Conservation (phyloP, 2,329 filamentous ascomycete species). For the Ascochyta rabiei region DNA sequence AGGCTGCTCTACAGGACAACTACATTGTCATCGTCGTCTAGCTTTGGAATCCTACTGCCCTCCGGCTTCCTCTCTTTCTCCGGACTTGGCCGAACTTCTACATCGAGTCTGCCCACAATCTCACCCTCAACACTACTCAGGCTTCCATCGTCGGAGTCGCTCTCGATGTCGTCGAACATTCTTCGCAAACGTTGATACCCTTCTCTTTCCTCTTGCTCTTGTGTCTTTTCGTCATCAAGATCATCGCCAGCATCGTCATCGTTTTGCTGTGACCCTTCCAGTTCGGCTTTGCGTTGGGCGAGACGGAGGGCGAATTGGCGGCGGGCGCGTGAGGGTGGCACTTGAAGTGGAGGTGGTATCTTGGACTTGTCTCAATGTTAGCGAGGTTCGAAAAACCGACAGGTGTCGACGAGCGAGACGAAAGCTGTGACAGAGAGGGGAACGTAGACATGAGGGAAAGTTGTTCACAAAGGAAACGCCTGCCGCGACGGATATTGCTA, state of each 20-base stretch:
- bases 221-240: conserved; percentile 20
- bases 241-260: conserved; percentile 27
- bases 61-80: conserved; percentile 5
- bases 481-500: conserved; percentile 40
- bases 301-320: conserved; percentile 89
- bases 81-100: conserved; percentile 7
- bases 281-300: conserved; percentile 56
- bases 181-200: conserved; percentile 41
- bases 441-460: conserved; percentile 2
- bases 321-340: conserved; percentile 83
- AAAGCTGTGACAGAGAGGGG: background rate
- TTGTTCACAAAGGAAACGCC: conserved; percentile 19
- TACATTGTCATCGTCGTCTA: conserved; percentile 1
- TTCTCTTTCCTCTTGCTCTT: conserved; percentile 40
- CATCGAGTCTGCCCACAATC: conserved; percentile 11
- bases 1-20: conserved; percentile 7
- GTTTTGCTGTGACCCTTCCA: conserved; percentile 23
- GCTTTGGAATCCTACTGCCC: background rate
- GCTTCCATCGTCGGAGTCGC: conserved; percentile 35
- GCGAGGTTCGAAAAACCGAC: conserved; percentile 27
- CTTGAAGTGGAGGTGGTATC: conserved; percentile 69
- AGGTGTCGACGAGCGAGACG: conserved; percentile 16
- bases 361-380: conserved; percentile 52
- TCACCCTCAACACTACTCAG: conserved; percentile 14
- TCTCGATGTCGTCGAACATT: conserved; percentile 45